Evolutionary conservation across 2,329 filamentous ascomycete species (phyloP), one percentile per base, ranked within the genome.

Genomic region (Paecilomyces dactylethromorphus): DNA sequence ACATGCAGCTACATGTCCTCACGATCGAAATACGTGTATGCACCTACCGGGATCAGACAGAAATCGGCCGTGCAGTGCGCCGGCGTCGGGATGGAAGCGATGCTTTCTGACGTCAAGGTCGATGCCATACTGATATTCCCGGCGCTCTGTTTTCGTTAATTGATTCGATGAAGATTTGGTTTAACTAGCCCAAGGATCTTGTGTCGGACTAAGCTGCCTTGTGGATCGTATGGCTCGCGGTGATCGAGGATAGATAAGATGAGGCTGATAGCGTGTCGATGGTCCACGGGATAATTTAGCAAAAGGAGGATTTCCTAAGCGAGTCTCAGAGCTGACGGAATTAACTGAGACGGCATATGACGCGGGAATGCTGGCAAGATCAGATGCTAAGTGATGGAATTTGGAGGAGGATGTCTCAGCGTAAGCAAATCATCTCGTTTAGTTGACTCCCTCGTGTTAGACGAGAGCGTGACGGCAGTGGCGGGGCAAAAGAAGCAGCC

Each of bases 61-160:
- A 97, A 96, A 77, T 97, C 92, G 59, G 89, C 92, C 57, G 88
- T 91, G 76, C 91, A 95, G 59, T 86, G 79, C 58, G 84, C 79
- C 3, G 92, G 92, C 0, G 91, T 93, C 49, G 71, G 69, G 54
- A 76, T 70, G 6, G 64, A 65, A 13, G 61, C 56, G 21, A 67
- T 65, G n/a, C 56, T 59, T 53, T 24, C 26, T n/a, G 21, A 24
- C 26, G 21, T 29, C 21, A 18, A 52, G 18, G 11, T 52, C 12
- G 50, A 52, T 26, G 21, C 50, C 50, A 52, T 52, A 21, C 15
- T 24, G 50, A 52, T 24, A 52, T 52, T n/a, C 3, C n/a, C n/a
- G n/a, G 35, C 13, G 33, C 2, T 39, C 33, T 35, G 33, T n/a
- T n/a, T 13, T 12, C 33, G 33, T 12, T 35, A 39, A 12, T 39